A percentile compares a stretch with the other conserved stretches of the same genome.
These are phyloP conservation scores for Vachellia collinsii DNA, from an alignment of 306 rosid species.

Conservation along the genomic window DNA sequence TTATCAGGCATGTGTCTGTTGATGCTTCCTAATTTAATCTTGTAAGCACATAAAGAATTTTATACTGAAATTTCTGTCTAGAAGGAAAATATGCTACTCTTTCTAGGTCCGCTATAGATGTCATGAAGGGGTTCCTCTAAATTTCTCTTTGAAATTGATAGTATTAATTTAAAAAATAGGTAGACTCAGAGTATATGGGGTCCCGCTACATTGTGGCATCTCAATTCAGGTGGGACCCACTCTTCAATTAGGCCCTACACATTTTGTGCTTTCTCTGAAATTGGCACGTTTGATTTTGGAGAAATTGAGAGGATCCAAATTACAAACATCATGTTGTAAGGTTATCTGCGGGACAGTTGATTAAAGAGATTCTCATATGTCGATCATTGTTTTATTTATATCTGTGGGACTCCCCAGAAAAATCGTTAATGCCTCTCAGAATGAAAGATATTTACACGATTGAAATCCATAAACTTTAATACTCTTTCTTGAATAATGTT, in stretches of 20 bases:
- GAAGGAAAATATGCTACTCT: not conserved
- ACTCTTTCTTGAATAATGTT: not conserved
- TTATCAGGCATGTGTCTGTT: not conserved
- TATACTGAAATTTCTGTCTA: conserved; percentile 14
- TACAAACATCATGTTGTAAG: too few relatives aligned
- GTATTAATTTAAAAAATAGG: not conserved
- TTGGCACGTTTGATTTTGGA: not conserved
- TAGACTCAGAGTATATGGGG: not conserved
- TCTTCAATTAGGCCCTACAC: not conserved
- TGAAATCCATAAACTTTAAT: not conserved
- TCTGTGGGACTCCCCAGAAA: not conserved
- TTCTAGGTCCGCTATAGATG: not conserved
- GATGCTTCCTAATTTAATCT: not conserved
- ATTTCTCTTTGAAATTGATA: not conserved
- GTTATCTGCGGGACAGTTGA: not conserved
- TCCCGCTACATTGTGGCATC: not conserved
- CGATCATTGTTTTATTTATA: not conserved
- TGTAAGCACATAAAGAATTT: not conserved
- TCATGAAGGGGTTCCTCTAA: not conserved
- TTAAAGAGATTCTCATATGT: conserved; percentile 9
- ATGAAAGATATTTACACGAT: not conserved
- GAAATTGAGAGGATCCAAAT: not conserved
- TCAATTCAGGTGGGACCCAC: not conserved
- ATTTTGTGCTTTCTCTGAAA: not conserved
- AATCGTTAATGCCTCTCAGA: not conserved